Evolutionary conservation across 352 stramenopile genomes (phyloP).

Genomic region (Globisporangium paroecandrum): DNA sequence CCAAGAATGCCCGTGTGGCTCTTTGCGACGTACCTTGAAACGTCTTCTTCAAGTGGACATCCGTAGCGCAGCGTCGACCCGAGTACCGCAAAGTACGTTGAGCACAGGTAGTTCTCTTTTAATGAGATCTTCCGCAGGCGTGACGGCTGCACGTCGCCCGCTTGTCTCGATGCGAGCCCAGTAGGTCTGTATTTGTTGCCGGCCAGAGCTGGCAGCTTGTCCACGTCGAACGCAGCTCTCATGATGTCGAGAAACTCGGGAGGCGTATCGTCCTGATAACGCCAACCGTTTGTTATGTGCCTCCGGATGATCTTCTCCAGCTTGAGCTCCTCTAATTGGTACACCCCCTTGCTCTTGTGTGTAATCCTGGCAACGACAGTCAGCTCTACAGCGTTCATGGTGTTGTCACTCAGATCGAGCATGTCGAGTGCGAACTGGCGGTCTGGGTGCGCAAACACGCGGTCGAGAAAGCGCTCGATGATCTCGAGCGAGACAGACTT

Average conservation of each 20-base stretch:
- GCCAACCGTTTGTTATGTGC: too few relatives aligned
- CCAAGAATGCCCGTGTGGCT: too few relatives aligned
- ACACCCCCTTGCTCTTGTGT: not conserved
- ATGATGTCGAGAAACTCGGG: not conserved
- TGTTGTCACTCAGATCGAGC: constrained; percentile 10
- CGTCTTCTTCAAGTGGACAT: not conserved
- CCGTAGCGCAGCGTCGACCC: constrained; percentile 1
- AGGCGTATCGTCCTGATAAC: not conserved
- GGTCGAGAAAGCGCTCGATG: constrained; percentile 14
- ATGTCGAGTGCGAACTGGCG: not conserved
- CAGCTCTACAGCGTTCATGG: constrained; percentile 9
- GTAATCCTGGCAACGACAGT: constrained; percentile 15
- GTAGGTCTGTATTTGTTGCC: not conserved
- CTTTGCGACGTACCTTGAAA: not conserved
- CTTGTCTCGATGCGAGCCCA: not conserved
- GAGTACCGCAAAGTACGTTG: not conserved
- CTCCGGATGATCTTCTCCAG: not conserved
- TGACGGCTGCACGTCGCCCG: not conserved
- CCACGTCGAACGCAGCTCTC: not conserved
- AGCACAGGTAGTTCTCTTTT: not conserved
- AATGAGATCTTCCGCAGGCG: not conserved
- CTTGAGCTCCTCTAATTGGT: constrained; percentile 4
- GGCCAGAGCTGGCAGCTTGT: not conserved
- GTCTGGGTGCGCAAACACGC: not conserved
- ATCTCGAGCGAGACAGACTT: not conserved